Evolutionary conservation across 1,284 basidiomycete species (phyloP).

Genomic region (Schizopora paradoxa): DNA sequence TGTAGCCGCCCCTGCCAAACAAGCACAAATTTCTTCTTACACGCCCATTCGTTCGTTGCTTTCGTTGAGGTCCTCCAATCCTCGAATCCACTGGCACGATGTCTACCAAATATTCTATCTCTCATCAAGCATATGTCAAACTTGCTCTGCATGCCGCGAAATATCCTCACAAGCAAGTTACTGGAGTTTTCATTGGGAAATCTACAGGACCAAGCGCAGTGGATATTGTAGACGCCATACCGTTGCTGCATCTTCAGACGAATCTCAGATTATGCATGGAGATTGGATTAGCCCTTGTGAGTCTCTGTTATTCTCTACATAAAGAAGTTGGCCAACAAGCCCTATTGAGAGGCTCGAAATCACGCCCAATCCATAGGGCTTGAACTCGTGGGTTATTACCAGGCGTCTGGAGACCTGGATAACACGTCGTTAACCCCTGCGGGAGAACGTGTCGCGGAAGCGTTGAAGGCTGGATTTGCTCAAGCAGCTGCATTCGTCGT

Average conservation of each 20-base stretch:
- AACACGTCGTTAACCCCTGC: conserved; percentile 55
- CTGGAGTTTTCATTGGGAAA: conserved; percentile 60
- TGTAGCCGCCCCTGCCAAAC: too few relatives aligned
- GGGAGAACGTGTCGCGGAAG: conserved; percentile 54
- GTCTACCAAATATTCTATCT: conserved; percentile 45
- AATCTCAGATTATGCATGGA: conserved; percentile 76
- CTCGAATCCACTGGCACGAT: conserved; percentile 24
- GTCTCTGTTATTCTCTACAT: conserved; percentile 24
- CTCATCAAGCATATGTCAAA: conserved; percentile 56
- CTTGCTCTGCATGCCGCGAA: conserved; percentile 69
- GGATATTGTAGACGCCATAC: conserved; percentile 55
- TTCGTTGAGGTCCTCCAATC: too few relatives aligned
- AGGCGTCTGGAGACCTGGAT: conserved; percentile 57
- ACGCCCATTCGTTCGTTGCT: too few relatives aligned
- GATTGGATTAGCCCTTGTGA: conserved; percentile 66
- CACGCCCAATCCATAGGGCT: conserved; percentile 47
- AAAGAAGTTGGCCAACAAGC: conserved; percentile 5
- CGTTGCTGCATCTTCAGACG: conserved; percentile 77
- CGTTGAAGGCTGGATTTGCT: conserved; percentile 45
- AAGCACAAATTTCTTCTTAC: too few relatives aligned
- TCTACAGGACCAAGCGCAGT: conserved; percentile 30
- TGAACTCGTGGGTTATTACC: conserved; percentile 64
- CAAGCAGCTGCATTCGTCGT: conserved; percentile 64
- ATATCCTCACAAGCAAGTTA: conserved; percentile 62
- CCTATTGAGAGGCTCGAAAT: conserved; percentile 40